Conservation (phyloP, 225 moss, liverwort and hornwort genomes). For the Lunularia cruciata region DNA sequence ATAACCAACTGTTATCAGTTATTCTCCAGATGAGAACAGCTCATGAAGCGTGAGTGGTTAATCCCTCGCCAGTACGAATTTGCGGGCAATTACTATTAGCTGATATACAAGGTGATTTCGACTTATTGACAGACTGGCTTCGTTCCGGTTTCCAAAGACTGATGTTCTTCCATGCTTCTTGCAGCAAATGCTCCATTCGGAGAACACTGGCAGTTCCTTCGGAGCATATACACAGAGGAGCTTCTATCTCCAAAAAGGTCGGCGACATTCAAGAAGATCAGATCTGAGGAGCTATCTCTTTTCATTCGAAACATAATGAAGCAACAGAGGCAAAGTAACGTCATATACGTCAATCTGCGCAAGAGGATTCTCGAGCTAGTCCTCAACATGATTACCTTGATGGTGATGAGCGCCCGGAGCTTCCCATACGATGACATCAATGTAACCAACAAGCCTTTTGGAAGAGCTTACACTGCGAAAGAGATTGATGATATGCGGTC, state of each 20-base stretch:
- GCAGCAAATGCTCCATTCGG: conserved; percentile 16
- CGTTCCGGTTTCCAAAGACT: no score
- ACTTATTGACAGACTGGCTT: no score
- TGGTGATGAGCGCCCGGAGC: conserved; percentile 16
- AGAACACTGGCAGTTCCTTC: conserved; percentile 14
- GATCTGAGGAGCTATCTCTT: conserved; percentile 16
- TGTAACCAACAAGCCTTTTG: conserved; percentile 7
- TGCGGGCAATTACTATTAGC: no score
- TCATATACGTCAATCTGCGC: conserved; percentile 14
- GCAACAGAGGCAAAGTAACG: conserved; percentile 8
- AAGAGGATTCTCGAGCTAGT: conserved; percentile 10
- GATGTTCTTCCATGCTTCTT: neutral
- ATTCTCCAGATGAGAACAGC: no score
- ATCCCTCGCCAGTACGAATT: no score
- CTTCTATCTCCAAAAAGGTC: conserved; percentile 14
- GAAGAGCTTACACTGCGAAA: neutral
- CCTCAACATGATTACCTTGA: conserved; percentile 20
- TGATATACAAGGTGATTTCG: no score
- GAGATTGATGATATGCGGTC: conserved; percentile 16
- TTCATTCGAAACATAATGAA: conserved; percentile 17
- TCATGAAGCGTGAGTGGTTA: no score
- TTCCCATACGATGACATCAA: conserved; percentile 21
- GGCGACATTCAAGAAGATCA: conserved; percentile 1
- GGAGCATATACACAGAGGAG: conserved; percentile 6
- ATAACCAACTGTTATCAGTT: no score